phyloP scores from a whole-genome alignment of 2,329 filamentous ascomycete genomes.

The Pseudocercospora pini-densiflorae region DNA sequence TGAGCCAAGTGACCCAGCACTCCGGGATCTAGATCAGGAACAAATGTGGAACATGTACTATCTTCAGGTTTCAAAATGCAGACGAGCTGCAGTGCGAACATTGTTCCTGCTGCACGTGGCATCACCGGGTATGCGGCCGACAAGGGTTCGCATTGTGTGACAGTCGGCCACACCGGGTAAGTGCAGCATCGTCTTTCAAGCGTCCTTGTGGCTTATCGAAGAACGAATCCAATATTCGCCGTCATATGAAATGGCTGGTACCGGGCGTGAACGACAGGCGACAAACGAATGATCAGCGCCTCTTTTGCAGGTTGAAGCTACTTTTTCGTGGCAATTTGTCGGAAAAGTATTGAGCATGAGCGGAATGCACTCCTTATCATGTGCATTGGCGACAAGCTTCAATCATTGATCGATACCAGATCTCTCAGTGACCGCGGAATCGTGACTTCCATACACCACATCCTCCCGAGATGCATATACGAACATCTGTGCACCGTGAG shows the following conservation, averaged over 20 bases:
- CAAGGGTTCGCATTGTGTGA: constrained; percentile 10
- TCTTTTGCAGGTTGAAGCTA: background rate
- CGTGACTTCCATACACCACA: background rate
- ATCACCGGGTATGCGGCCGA: constrained; percentile 3
- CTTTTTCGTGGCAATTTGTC: background rate
- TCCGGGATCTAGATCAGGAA: constrained; percentile 5
- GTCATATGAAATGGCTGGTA: background rate
- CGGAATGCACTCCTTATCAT: background rate
- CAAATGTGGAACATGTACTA: constrained; percentile 6
- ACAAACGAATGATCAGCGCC: background rate
- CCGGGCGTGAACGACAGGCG: background rate
- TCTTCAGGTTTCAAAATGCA: constrained; percentile 8
- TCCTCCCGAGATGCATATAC: background rate
- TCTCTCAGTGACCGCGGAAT: background rate
- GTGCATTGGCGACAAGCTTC: background rate
- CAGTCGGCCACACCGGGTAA: constrained; percentile 2
- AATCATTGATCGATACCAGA: background rate
- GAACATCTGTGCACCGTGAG: background rate
- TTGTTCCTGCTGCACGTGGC: constrained; percentile 25
- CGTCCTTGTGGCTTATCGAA: background rate
- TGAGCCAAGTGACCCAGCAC: background rate
- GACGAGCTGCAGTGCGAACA: constrained; percentile 21
- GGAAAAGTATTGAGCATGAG: background rate
- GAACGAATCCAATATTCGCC: constrained; percentile 10
- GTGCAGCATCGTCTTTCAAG: background rate